phyloP scores from a whole-genome alignment of 2,329 filamentous ascomycete species.

The Daldinia sp. region DNA sequence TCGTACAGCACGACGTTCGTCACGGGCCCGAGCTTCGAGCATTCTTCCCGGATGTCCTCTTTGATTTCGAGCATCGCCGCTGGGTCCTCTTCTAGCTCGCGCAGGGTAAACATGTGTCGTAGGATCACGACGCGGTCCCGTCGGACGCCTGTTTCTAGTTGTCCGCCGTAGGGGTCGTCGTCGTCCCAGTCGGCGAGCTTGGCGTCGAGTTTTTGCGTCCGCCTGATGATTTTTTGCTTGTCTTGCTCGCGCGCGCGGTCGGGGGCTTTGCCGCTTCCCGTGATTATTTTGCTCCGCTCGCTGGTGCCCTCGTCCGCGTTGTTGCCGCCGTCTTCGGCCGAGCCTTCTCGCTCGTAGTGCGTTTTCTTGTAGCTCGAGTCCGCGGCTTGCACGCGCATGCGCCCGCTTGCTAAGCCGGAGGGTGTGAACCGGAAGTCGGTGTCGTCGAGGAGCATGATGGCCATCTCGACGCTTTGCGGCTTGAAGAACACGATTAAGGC shows the following conservation, averaged over 20 bases:
- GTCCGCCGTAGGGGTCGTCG: constrained; percentile 70
- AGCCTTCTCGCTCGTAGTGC: constrained; percentile 64
- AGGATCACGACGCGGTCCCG: constrained; percentile 87
- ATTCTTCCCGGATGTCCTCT: constrained; percentile 91
- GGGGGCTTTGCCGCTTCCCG: constrained; percentile 55
- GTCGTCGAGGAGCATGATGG: constrained; percentile 82
- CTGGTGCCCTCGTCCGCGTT: constrained; percentile 3
- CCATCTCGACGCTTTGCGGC: constrained; percentile 88
- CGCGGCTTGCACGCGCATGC: constrained; percentile 83
- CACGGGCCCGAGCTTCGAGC: constrained; percentile 83
- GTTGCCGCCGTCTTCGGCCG: constrained; percentile 27
- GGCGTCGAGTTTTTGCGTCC: constrained; percentile 89
- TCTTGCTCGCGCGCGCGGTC: constrained; percentile 67
- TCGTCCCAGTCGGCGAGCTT: constrained; percentile 96
- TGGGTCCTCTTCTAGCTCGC: constrained; percentile 85
- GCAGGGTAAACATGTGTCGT: constrained; percentile 90
- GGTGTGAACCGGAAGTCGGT: constrained; percentile 76
- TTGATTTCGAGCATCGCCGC: constrained; percentile 88
- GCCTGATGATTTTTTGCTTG: constrained; percentile 88
- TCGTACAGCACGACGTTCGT: constrained; percentile 94
- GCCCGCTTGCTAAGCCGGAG: constrained; percentile 63
- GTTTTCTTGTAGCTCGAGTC: constrained; percentile 93
- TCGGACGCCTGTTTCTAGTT: constrained; percentile 58
- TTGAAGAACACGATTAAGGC: constrained; percentile 95
- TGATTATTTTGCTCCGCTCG: constrained; percentile 47